Percentiles rank a stretch among this genome's conserved stretches.
phyloP scores from a whole-genome alignment of 148 eudicot species.

The Camellia japonica region DNA sequence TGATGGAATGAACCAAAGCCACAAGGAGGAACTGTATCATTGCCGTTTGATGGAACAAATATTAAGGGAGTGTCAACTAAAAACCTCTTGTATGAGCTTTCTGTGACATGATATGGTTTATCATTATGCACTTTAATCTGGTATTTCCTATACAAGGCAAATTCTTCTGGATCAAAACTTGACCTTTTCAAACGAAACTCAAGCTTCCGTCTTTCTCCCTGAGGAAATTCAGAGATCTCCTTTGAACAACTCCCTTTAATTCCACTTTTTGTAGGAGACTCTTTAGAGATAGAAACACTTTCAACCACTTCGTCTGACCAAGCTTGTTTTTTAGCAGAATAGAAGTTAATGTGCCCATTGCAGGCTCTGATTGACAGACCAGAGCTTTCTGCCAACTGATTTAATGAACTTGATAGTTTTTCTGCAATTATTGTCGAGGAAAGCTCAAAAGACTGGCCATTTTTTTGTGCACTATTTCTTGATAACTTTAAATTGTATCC shows the following conservation, averaged over 20 bases:
- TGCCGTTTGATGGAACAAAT: conserved; percentile 55
- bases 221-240: conserved; percentile 22
- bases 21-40: conserved; percentile 72
- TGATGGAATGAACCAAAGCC: conserved; percentile 99
- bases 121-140: conserved; percentile 86
- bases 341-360: conserved; percentile 93
- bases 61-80: conserved; percentile 82
- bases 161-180: conserved; percentile 85
- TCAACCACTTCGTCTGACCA: conserved; percentile 26
- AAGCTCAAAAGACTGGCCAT: conserved; percentile 29
- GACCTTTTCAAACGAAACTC: conserved; percentile 73
- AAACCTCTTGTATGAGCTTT: conserved; percentile 75
- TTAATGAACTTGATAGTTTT: conserved; percentile 41
- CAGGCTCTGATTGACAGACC: conserved; percentile 69
- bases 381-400: conserved; percentile 36
- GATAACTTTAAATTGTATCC: conserved; percentile 17
- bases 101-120: conserved; percentile 53
- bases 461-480: conserved; percentile 20
- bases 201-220: conserved; percentile 41
- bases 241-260: conserved; percentile 27
- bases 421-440: conserved; percentile 68
- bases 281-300: conserved; percentile 21
- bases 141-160: conserved; percentile 73
- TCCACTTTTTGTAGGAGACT: conserved; percentile 29
- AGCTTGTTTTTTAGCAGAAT: conserved; percentile 39